Evolutionary conservation across 495 filamentous ascomycete species (phyloP), one percentile per base, ranked within the genome.

Genomic region (Cudoniella acicularis): DNA sequence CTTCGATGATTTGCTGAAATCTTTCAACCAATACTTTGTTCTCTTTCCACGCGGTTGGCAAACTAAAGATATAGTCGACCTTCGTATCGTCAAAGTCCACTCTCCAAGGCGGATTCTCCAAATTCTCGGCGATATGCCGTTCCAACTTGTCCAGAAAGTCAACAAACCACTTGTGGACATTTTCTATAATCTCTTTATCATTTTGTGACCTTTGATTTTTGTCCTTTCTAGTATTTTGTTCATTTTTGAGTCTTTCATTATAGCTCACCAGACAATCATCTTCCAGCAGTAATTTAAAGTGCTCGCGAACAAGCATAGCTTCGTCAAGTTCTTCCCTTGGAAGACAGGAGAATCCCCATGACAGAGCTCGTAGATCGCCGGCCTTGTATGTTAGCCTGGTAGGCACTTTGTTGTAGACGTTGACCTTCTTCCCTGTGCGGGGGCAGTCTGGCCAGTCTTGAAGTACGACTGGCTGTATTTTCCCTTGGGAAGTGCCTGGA

Each of bases 51-150:
- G 27, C 26, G 9, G 52, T 55, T 45, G 52, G 52, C 27, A 55
- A 8, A 25, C 52, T 47, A 27, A 55, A 55, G 6, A 43, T 22
- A 24, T 55, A 55, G 10, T 55, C 52, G 22, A 55, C 36, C n/a
- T 6, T 55, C 25, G 52, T 47, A 1, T 24, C 11, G n/a, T 43
- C 20, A 10, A 55, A n/a, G 40, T 55, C 52, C 20, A 55, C 30
- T 3, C 18, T 6, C 51, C 36, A 42, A 2, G 4, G 6, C 30
- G 6, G 2, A 16, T 45, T 22, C 40, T 43, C 9, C 20, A 55
- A 22, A 2, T 55, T 1, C 9, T 46, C 9, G 9, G 22, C 11
- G 30, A 55, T 45, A 43, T 55, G 52, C 3, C 10, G 10, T n/a
- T 55, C 21, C 17, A 55, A 21, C 16, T 13, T 17, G 30, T 9